Conservation (phyloP, 2,329 filamentous ascomycete genomes). For the Neoarthrinium moseri region DNA sequence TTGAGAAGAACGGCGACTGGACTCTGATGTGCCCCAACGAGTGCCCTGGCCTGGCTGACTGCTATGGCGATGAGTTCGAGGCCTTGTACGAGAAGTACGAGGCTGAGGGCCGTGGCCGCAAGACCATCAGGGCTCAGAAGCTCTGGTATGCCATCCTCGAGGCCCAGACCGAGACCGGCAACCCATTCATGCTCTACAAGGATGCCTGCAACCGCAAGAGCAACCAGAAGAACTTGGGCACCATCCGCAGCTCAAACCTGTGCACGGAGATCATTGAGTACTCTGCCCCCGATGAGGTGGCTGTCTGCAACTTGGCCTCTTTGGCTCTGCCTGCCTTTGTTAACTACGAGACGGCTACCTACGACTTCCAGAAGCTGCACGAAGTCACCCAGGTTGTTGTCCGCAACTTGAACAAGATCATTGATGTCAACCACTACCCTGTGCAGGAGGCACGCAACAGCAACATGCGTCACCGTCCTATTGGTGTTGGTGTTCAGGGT, state of each 20-base stretch:
- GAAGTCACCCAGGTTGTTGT: constrained; percentile 91
- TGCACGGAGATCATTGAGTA: constrained; percentile 99
- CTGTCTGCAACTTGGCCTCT: constrained; percentile 96
- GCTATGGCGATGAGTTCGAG: constrained; percentile 97
- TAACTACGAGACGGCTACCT: constrained; percentile 78
- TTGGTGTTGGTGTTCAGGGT: constrained; percentile 96
- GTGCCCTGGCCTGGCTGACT: constrained; percentile 89
- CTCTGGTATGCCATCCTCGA: constrained; percentile 99
- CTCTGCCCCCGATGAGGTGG: constrained; percentile 94
- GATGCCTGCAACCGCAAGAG: constrained; percentile 98
- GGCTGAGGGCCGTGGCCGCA: constrained; percentile 79
- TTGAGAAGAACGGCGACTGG: constrained; percentile 95
- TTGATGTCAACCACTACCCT: constrained; percentile 98
- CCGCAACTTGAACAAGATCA: constrained; percentile 96
- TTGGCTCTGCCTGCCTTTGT: constrained; percentile 89
- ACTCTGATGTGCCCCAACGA: constrained; percentile 98
- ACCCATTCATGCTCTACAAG: constrained; percentile 99
- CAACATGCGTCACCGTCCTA: constrained; percentile 95
- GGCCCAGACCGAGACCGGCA: constrained; percentile 97
- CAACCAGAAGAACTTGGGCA: constrained; percentile 99
- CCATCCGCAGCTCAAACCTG: constrained; percentile 96
- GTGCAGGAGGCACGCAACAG: constrained; percentile 89
- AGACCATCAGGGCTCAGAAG: constrained; percentile 96
- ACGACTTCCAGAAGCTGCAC: constrained; percentile 96
- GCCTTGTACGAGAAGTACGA: constrained; percentile 93